phyloP scores from a whole-genome alignment of 2,329 filamentous ascomycete genomes.

The Stagonosporopsis vannaccii region DNA sequence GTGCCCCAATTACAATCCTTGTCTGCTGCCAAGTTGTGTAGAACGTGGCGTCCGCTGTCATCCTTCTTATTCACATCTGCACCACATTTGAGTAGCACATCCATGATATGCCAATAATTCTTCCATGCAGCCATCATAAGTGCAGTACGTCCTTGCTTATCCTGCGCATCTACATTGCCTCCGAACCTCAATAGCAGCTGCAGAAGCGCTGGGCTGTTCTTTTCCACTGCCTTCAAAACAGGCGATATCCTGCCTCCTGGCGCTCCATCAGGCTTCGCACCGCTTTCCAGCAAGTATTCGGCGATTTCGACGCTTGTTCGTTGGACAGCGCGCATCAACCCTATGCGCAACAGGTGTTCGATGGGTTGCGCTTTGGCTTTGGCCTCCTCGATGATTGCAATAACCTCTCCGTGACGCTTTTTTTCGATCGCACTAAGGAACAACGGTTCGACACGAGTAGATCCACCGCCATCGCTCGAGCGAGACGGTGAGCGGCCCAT shows the following conservation, averaged over 20 bases:
- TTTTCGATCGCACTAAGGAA: constrained; percentile 48
- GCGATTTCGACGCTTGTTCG: constrained; percentile 39
- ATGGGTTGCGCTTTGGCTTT: constrained; percentile 39
- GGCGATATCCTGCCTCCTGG: constrained; percentile 41
- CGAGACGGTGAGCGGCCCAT: constrained; percentile 48
- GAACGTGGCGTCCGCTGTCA: constrained; percentile 42
- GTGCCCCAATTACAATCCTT: constrained; percentile 58
- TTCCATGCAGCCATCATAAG: constrained; percentile 50
- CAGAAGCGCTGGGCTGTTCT: constrained; percentile 38
- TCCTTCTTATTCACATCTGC: constrained; percentile 51
- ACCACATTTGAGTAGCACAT: constrained; percentile 45
- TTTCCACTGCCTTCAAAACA: constrained; percentile 42
- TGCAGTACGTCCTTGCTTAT: constrained; percentile 48
- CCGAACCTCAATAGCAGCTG: constrained; percentile 42
- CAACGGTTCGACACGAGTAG: constrained; percentile 44
- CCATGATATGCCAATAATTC: constrained; percentile 45
- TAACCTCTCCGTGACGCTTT: constrained; percentile 36
- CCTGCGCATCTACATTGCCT: constrained; percentile 43
- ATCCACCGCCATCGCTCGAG: constrained; percentile 46
- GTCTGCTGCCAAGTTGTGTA: constrained; percentile 50
- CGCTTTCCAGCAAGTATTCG: constrained; percentile 43
- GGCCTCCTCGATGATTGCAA: constrained; percentile 47
- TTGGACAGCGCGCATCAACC: constrained; percentile 45
- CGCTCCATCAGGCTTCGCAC: constrained; percentile 46
- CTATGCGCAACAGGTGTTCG: constrained; percentile 48